phyloP scores from a whole-genome alignment of 768 basidiomycete species.

The Trametes villosa region DNA sequence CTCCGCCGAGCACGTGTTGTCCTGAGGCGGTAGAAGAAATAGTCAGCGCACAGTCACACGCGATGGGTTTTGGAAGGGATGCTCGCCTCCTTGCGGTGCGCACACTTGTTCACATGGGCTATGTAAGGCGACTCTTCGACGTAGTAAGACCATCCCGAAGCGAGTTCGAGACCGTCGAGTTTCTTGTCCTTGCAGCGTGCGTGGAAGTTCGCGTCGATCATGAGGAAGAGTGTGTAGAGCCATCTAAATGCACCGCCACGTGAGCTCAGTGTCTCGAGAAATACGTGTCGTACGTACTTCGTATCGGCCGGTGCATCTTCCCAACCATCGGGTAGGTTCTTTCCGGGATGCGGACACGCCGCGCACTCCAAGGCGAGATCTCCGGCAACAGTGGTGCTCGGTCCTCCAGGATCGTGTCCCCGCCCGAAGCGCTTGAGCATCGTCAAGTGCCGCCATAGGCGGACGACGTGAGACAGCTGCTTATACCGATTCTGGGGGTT shows the following conservation, averaged over 20 bases:
- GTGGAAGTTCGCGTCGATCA: constrained; percentile 37
- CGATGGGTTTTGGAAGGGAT: background rate
- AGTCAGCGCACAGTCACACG: background rate
- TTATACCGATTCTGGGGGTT: constrained; percentile 22
- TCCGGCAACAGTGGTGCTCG: constrained; percentile 11
- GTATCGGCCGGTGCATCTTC: constrained; percentile 7
- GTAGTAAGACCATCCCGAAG: constrained; percentile 33
- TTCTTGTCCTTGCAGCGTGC: constrained; percentile 22
- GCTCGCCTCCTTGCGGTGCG: background rate
- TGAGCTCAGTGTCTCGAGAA: background rate
- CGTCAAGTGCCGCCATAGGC: constrained; percentile 26
- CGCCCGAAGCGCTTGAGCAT: constrained; percentile 27
- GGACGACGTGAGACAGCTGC: constrained; percentile 17
- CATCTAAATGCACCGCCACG: constrained; percentile 23
- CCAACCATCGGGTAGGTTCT: constrained; percentile 28
- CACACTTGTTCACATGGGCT: background rate
- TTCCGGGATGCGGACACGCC: constrained; percentile 29
- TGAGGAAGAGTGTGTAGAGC: constrained; percentile 31
- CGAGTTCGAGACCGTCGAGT: constrained; percentile 1
- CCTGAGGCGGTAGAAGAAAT: background rate
- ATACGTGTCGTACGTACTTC: background rate
- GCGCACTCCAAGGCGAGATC: constrained; percentile 28
- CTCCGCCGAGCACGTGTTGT: constrained; percentile 1
- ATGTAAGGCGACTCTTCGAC: constrained; percentile 28
- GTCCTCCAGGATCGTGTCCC: constrained; percentile 26